phyloP scores from a whole-genome alignment of 345 rosid genomes.

The Triadica sebifera region DNA sequence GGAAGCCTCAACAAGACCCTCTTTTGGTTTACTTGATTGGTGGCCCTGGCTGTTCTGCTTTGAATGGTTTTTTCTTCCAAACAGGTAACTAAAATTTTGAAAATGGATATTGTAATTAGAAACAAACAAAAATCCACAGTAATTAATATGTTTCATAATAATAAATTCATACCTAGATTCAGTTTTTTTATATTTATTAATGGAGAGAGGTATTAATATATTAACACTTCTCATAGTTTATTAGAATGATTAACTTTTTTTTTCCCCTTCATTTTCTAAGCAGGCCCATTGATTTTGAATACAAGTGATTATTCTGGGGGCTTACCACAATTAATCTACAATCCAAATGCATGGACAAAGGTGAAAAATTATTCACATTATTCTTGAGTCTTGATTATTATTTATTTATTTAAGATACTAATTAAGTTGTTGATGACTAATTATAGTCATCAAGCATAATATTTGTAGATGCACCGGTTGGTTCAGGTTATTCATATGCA shows the following conservation, averaged over 20 bases:
- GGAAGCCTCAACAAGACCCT: conserved; percentile 22
- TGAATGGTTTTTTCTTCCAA: conserved; percentile 30
- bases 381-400: too few relatives aligned
- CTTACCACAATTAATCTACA: conserved; percentile 12
- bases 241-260: too few relatives aligned
- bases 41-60: conserved; percentile 34
- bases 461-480: conserved; percentile 23
- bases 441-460: conserved; percentile 20
- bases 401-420: too few relatives aligned
- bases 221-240: too few relatives aligned
- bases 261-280: too few relatives aligned
- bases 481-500: conserved; percentile 23
- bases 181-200: too few relatives aligned
- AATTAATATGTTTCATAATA: too few relatives aligned
- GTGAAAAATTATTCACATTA: background rate
- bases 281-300: conserved; percentile 24
- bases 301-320: conserved; percentile 20
- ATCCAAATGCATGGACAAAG: conserved; percentile 32
- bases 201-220: too few relatives aligned
- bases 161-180: too few relatives aligned
- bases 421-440: too few relatives aligned
- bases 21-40: conserved; percentile 24
- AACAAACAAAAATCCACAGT: too few relatives aligned
- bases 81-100: conserved; percentile 23
- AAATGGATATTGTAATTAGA: too few relatives aligned